A percentile compares a stretch with the other conserved stretches of the same genome.
Evolutionary conservation across 176 grass and related monocot genomes (phyloP).

Genomic region (Tillandsia fasciculata): DNA sequence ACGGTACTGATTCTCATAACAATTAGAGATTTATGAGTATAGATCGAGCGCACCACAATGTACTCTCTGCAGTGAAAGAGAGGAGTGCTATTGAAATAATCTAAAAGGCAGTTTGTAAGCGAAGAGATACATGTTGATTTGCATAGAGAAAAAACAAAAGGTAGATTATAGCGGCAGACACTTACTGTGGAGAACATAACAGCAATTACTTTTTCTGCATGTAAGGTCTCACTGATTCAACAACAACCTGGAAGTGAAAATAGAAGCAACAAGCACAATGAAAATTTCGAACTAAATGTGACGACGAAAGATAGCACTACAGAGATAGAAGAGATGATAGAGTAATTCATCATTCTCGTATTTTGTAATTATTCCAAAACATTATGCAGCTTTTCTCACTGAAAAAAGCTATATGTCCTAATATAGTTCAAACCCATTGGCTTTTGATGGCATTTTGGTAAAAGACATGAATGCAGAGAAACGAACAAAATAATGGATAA

Average conservation of each 20-base stretch:
- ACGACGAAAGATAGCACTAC: conserved; percentile 11
- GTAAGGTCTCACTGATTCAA: conserved; percentile 82
- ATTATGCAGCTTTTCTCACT: not conserved
- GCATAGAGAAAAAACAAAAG: not conserved
- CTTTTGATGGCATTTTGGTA: too few relatives aligned
- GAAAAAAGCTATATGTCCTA: not conserved
- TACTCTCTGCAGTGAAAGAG: too few relatives aligned
- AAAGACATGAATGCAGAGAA: too few relatives aligned
- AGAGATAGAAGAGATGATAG: not conserved
- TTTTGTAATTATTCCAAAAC: conserved; percentile 2
- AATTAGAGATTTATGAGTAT: too few relatives aligned
- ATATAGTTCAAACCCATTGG: too few relatives aligned
- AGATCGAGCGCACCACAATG: too few relatives aligned
- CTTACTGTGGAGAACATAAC: not conserved
- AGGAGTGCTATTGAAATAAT: too few relatives aligned
- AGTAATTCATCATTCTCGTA: not conserved
- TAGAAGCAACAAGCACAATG: conserved; percentile 12
- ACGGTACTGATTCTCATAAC: too few relatives aligned
- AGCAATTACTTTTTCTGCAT: conserved; percentile 68
- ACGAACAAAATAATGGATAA: too few relatives aligned
- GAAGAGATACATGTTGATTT: too few relatives aligned
- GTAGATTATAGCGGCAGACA: not conserved
- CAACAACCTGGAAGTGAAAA: conserved; percentile 53
- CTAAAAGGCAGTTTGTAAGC: too few relatives aligned
- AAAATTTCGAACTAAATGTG: conserved; percentile 13